Base-by-base conservation (phyloP, 768 basidiomycete genomes). In the Melanogaster broomeanus region DNA sequence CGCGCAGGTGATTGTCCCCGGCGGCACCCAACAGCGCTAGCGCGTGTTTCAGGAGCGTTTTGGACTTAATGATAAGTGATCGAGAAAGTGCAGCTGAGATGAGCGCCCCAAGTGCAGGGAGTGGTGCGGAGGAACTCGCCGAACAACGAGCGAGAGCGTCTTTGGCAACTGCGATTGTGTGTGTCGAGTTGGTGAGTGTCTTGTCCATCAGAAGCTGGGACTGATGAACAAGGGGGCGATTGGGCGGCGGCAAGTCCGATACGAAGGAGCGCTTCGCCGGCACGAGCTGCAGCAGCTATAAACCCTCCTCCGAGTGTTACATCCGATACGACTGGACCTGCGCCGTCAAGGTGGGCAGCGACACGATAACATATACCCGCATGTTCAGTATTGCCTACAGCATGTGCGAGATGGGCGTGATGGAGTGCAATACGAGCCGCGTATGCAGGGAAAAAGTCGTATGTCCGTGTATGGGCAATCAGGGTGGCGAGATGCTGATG, bases 361-460 rank as follows among this genome's bases (percentile, higher is more conserved):
- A 85, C 77, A 37, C 72, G 74, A 64, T 90, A 92, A 49, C 84
- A 87, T 33, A 75, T 71, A 42, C 74, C 58, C 16, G 90, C 89
- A 2, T 80, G 75, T 11, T 74, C 72, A 0, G 71, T 63, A 8
- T 79, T 73, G 1, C 82, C 81, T 4, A 80, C 67, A 2, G 87
- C 81, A 62, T 92, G 89, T 5, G 87, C 84, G 25, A 91, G 78
- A 53, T 92, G 87, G 0, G 83, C 89, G 46, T 88, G 79, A 51
- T 85, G 78, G 7, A 91, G 73, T 6, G 85, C 77, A 11, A 90
- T 81, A 4, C 85, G 81, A 1, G 84, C 77, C 2, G 82, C 73
- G 59, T 84, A 90, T 0, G 65, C 44, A 27, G 63, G 52, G 58
- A 87, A 92, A 34, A 88, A 68, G n/a, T 66, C 62, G 46, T 78